Conservation (phyloP, 208 protist species). For the Porcisia deanei region DNA sequence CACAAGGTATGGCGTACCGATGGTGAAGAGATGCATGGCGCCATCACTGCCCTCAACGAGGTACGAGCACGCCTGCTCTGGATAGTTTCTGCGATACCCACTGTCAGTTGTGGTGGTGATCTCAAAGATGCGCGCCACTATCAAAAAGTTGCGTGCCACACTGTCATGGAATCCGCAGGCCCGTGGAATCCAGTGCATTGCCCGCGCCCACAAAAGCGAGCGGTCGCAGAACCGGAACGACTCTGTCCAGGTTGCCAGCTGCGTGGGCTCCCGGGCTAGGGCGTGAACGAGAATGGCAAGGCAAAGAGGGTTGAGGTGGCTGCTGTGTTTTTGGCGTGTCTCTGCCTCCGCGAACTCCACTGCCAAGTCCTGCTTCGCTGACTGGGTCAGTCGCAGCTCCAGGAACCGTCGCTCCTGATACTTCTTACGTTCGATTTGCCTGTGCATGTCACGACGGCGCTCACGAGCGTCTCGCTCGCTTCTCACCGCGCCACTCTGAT, state of each 20-base stretch:
- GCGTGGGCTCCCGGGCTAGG: constrained; percentile 44
- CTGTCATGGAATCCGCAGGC: constrained; percentile 70
- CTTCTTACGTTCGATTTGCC: constrained; percentile 73
- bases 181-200: constrained; percentile 83
- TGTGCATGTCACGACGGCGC: constrained; percentile 62
- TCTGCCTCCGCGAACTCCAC: constrained; percentile 78
- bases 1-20: constrained; percentile 82
- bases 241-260: constrained; percentile 86
- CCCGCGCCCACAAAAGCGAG: constrained; percentile 61
- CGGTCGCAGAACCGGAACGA: constrained; percentile 84
- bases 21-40: constrained; percentile 82
- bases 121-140: constrained; percentile 81
- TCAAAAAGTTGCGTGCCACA: constrained; percentile 49
- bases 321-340: constrained; percentile 31
- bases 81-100: constrained; percentile 58
- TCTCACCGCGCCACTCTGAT: constrained; percentile 7
- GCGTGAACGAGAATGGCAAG: constrained; percentile 78
- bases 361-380: constrained; percentile 56
- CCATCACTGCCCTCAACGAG: constrained; percentile 56
- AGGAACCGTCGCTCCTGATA: constrained; percentile 79
- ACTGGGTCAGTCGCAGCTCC: constrained; percentile 60
- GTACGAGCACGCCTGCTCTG: constrained; percentile 81
- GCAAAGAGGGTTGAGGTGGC: constrained; percentile 66
- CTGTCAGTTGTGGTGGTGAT: constrained; percentile 55
- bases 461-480: constrained; percentile 52